Percentiles rank a stretch among this genome's conserved stretches.
Evolutionary conservation across 768 basidiomycete species (phyloP).

Genomic region (Auricularia heimuer): DNA sequence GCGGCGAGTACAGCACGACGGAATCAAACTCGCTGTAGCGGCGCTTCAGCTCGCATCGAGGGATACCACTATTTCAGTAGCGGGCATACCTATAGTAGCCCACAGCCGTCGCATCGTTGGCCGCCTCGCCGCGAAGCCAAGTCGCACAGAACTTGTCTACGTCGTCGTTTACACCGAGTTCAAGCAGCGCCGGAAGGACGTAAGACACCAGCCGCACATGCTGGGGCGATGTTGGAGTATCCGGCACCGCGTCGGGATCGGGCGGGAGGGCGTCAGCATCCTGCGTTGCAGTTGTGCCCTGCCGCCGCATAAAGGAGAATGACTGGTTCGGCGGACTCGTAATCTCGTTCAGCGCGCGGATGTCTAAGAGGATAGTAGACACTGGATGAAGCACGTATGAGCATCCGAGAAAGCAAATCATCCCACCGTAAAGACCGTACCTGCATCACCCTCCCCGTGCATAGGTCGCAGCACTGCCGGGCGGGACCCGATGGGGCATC

Average conservation of each 20-base stretch:
- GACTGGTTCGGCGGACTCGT: conserved; percentile 6
- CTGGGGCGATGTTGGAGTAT: conserved; percentile 10
- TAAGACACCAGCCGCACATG: conserved; percentile 38
- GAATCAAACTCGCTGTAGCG: neutral
- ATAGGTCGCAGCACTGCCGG: neutral
- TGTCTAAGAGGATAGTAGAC: conserved; percentile 21
- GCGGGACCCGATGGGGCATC: neutral
- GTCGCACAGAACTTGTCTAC: conserved; percentile 60
- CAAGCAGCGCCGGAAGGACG: conserved; percentile 54
- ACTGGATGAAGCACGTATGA: conserved; percentile 12
- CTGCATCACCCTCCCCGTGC: conserved; percentile 7
- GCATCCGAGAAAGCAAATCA: neutral
- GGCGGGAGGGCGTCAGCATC: neutral
- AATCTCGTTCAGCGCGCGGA: conserved; percentile 1
- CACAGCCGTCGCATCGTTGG: conserved; percentile 26
- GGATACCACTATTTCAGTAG: too few species aligned
- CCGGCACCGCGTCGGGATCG: neutral
- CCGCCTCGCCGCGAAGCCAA: conserved; percentile 35
- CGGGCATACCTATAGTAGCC: conserved; percentile 40
- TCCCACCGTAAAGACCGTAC: neutral
- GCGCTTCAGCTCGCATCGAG: neutral
- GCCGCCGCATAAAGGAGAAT: conserved; percentile 8
- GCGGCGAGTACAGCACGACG: conserved; percentile 26
- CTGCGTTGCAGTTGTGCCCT: neutral
- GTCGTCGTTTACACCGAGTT: conserved; percentile 56